phyloP scores from a whole-genome alignment of 495 filamentous ascomycete species.

The Neurospora terricola region DNA sequence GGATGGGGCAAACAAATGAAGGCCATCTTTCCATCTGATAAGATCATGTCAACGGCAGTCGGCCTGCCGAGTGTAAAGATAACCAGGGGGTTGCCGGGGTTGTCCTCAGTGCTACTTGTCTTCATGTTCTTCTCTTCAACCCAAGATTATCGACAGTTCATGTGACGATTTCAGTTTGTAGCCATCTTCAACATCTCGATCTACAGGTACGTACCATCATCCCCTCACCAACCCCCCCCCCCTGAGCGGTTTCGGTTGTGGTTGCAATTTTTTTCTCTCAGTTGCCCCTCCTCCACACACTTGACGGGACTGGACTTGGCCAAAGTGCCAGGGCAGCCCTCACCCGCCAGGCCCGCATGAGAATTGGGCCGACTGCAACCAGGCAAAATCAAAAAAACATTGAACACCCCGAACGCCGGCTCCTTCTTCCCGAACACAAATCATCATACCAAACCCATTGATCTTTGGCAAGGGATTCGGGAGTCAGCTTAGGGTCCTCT shows the following conservation, averaged over 20 bases:
- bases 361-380: background rate
- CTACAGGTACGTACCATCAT: background rate
- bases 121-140: background rate
- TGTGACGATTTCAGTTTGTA: background rate
- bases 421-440: conserved; percentile 4
- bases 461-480: conserved; percentile 10
- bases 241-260: conserved; percentile 26
- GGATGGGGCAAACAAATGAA: background rate
- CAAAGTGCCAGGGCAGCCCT: conserved; percentile 6
- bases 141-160: background rate
- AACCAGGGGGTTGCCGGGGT: background rate
- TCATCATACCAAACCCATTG: conserved; percentile 12
- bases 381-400: conserved; percentile 1
- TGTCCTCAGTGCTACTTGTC: background rate
- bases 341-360: background rate
- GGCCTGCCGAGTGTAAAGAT: background rate
- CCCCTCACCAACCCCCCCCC: conserved; percentile 1
- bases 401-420: conserved; percentile 7
- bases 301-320: conserved; percentile 4
- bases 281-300: conserved; percentile 22
- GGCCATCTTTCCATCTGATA: background rate
- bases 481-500: conserved; percentile 11
- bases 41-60: background rate
- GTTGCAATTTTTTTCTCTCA: conserved; percentile 18
- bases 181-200: background rate